Evolutionary conservation across 2,329 filamentous ascomycete genomes (phyloP).

Genomic region (Monosporascus sp.): DNA sequence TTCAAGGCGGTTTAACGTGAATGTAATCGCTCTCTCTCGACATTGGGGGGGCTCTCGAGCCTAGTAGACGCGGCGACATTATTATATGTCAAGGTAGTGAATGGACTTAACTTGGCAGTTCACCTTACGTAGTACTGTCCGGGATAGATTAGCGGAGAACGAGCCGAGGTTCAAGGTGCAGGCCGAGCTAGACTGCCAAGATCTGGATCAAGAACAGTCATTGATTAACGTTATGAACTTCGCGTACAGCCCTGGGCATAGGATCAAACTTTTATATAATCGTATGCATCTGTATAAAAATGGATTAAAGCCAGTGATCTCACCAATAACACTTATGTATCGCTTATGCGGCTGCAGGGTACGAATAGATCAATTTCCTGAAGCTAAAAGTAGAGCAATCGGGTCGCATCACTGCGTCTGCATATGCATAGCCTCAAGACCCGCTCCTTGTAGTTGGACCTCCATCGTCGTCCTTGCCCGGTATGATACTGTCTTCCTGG

Average conservation of each 20-base stretch:
- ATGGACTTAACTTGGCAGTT: neutral
- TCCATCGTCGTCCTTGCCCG: constrained; percentile 12
- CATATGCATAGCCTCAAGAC: neutral
- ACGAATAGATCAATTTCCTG: too few species aligned
- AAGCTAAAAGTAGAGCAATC: too few species aligned
- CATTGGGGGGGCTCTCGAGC: neutral
- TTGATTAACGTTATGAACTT: constrained; percentile 4
- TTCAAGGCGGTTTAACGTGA: neutral
- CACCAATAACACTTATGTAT: too few species aligned
- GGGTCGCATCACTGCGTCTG: neutral
- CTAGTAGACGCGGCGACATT: neutral
- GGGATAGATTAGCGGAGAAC: neutral
- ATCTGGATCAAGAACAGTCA: constrained; percentile 2
- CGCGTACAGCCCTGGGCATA: too few species aligned
- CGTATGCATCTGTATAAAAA: too few species aligned
- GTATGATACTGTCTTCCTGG: constrained; percentile 6
- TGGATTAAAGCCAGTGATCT: too few species aligned
- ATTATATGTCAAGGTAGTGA: neutral
- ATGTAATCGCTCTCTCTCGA: neutral
- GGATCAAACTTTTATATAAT: too few species aligned
- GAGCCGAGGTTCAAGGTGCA: neutral
- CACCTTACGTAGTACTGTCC: constrained; percentile 3
- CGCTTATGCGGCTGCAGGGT: too few species aligned
- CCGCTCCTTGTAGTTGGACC: constrained; percentile 3
- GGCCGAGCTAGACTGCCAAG: neutral